phyloP scores from a whole-genome alignment of 352 stramenopile genomes.

The Blastocystis sp. region DNA sequence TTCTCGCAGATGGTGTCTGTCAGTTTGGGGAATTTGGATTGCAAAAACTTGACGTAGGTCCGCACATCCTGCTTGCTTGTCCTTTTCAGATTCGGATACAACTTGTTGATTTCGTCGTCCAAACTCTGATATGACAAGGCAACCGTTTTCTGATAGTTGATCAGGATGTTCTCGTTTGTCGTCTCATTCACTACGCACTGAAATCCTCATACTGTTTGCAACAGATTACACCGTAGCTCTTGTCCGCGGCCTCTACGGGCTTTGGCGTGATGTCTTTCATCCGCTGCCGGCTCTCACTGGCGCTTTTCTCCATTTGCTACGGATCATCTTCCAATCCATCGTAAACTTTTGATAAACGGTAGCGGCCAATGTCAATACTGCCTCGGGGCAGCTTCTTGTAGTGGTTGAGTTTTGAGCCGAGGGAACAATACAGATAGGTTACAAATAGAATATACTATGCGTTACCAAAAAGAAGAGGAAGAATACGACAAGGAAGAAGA shows the following conservation, averaged over 20 bases:
- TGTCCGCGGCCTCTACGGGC: conserved; percentile 25
- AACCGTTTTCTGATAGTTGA: conserved; percentile 56
- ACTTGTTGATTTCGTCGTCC: conserved; percentile 52
- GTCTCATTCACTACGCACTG: conserved; percentile 25
- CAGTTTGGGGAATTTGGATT: conserved; percentile 58
- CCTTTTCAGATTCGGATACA: conserved; percentile 64
- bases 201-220: background rate
- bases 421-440: conserved; percentile 41
- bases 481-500: conserved; percentile 46
- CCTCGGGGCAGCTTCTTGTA: conserved; percentile 61
- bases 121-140: conserved; percentile 51
- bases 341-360: conserved; percentile 20
- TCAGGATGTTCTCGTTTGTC: conserved; percentile 9
- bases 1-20: conserved; percentile 63
- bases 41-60: conserved; percentile 36
- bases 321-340: background rate
- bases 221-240: conserved; percentile 36
- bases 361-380: conserved; percentile 43
- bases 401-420: conserved; percentile 24
- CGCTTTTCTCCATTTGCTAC: conserved; percentile 67
- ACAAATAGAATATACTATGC: conserved; percentile 54
- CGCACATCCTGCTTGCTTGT: conserved; percentile 57
- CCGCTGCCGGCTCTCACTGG: conserved; percentile 28
- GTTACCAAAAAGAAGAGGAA: background rate
- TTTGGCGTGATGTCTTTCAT: conserved; percentile 39